Evolutionary conservation across 2,329 filamentous ascomycete genomes (phyloP), one percentile per base, ranked within the genome.

Genomic region (Cyclaneusma minus): DNA sequence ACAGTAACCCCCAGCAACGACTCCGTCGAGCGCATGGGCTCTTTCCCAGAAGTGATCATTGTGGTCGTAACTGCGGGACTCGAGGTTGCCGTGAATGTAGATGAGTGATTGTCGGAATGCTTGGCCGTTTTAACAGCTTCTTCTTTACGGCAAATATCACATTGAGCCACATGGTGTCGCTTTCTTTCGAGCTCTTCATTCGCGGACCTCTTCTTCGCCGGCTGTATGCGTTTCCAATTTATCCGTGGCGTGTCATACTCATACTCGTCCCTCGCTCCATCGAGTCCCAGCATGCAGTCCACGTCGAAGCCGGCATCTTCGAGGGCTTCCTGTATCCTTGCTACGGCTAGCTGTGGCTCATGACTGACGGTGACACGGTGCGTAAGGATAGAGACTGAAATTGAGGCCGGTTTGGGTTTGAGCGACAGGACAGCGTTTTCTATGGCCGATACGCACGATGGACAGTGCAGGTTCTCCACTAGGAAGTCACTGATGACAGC

Each of bases 401-500:
- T 64, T 53, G 66, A 70, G 29, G 45, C 36, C 43, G 56, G 54
- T 56, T 54, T 42, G 45, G 64, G 52, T 55, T 58, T 31, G 46
- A 65, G 48, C 5, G 40, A 37, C 18, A 39, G 56, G 31, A 83
- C 52, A 32, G 64, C 59, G 28, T 62, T 54, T 41, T 69, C 60
- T 43, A 84, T 81, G 37, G 63, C 60, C 18, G 66, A 63, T 25
- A 81, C 68, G 47, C 78, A 84, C 33, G 75, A 78, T 9, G 76
- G 71, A 52, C 78, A 83, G 51, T 84, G 78, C n/a, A 84, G 60
- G 48, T 84, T 83, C 34, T 63, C 67, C 38, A 84, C 56, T 34
- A 82, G 60, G 42, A 76, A 69, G 17, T 67, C 73, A 2, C 68
- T 74, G 8, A 60, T 64, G 31, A 57, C 47, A 13, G 22, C 7